These are phyloP conservation scores for Fusarium tricinctum DNA, from an alignment of 2,329 filamentous ascomycete genomes.

Conservation along the genomic window DNA sequence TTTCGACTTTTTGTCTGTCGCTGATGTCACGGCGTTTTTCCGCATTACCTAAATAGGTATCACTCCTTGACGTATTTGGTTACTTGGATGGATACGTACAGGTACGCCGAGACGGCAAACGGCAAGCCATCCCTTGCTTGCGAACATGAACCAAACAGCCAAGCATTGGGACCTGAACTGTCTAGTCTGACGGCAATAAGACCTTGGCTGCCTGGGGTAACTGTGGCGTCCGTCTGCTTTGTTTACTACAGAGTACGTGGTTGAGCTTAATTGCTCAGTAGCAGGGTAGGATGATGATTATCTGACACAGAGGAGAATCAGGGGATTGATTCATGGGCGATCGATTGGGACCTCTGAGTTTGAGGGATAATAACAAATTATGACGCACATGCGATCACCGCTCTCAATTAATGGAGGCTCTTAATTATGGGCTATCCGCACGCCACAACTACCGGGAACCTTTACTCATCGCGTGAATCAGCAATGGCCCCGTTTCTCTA, in stretches of 20 bases:
- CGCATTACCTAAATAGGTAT: slow-evolving; percentile 24
- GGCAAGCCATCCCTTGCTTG: slow-evolving; percentile 35
- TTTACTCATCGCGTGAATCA: slow-evolving; percentile 27
- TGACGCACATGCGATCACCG: slow-evolving; percentile 23
- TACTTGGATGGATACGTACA: slow-evolving; percentile 28
- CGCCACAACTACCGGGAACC: slow-evolving; percentile 31
- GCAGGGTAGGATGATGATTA: background rate
- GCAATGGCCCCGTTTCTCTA: slow-evolving; percentile 26
- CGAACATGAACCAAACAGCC: slow-evolving; percentile 14
- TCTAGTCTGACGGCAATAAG: slow-evolving; percentile 28
- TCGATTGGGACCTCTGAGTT: background rate
- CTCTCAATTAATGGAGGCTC: slow-evolving; percentile 17
- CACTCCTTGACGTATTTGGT: slow-evolving; percentile 23
- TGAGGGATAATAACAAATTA: slow-evolving; percentile 2
- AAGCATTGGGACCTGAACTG: slow-evolving; percentile 33
- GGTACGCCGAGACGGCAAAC: slow-evolving; percentile 39
- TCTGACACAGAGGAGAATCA: background rate
- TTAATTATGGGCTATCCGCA: slow-evolving; percentile 19
- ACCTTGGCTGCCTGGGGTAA: slow-evolving; percentile 23
- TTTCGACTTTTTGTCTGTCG: background rate
- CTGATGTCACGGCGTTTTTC: slow-evolving; percentile 34
- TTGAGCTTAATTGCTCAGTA: slow-evolving; percentile 15
- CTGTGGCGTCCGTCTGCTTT: slow-evolving; percentile 16
- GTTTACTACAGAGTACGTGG: slow-evolving; percentile 13
- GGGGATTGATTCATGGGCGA: background rate